A percentile compares a stretch with the other conserved stretches of the same genome.
Evolutionary conservation across 2,329 filamentous ascomycete genomes (phyloP).

Genomic region (Penicillium palitans): DNA sequence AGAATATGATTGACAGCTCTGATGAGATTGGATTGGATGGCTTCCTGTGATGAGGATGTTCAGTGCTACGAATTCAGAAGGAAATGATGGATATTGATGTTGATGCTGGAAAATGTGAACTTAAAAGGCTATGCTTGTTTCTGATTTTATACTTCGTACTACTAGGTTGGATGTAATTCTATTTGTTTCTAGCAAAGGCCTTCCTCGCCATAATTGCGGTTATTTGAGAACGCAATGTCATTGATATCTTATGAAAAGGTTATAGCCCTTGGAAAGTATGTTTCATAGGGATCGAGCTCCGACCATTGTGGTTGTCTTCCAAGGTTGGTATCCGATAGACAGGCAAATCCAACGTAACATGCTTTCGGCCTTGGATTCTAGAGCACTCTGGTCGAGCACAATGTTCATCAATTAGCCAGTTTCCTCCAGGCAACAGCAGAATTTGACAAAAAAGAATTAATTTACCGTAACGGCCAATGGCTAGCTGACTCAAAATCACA

Average conservation of each 20-base stretch:
- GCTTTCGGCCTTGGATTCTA: neutral
- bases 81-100: neutral
- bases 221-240: neutral
- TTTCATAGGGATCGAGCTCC: too few relatives aligned
- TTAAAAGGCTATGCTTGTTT: neutral
- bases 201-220: neutral
- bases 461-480: too few relatives aligned
- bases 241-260: neutral
- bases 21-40: constrained; percentile 29
- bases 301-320: too few relatives aligned
- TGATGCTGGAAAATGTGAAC: neutral
- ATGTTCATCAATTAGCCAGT: too few relatives aligned
- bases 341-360: neutral
- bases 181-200: neutral
- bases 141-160: neutral
- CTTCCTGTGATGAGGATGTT: neutral
- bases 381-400: too few relatives aligned
- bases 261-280: too few relatives aligned
- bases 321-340: neutral
- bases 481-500: too few relatives aligned
- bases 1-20: constrained; percentile 27
- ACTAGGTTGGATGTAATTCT: neutral
- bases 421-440: too few relatives aligned
- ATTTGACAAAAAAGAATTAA: too few relatives aligned
- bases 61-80: neutral